Percentiles rank a stretch among this genome's conserved stretches.
phyloP scores from a whole-genome alignment of 352 stramenopile genomes.

The Pythium brachiatum region DNA sequence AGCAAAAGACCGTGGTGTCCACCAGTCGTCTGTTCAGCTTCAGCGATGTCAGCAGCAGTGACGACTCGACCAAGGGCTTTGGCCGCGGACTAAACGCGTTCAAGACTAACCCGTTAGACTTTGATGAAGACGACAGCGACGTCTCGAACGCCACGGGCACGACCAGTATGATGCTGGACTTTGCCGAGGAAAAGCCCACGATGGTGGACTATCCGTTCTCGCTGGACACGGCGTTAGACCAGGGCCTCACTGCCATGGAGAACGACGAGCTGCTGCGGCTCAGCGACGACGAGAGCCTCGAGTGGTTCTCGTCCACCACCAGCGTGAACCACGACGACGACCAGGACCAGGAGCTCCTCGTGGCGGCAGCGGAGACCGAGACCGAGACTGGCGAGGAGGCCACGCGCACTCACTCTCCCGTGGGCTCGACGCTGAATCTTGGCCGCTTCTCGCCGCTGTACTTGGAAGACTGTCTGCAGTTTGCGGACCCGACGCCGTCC shows the following conservation, averaged over 20 bases:
- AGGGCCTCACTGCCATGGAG: constrained; percentile 67
- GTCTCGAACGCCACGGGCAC: constrained; percentile 27
- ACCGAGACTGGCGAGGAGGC: background rate
- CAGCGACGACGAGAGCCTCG: constrained; percentile 72
- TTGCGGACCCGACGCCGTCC: constrained; percentile 12
- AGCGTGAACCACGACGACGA: constrained; percentile 27
- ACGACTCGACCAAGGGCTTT: constrained; percentile 29
- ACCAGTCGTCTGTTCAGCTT: constrained; percentile 46
- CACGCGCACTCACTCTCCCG: background rate
- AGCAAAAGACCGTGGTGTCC: constrained; percentile 56
- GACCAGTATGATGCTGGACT: constrained; percentile 68
- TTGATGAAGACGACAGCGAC: constrained; percentile 55
- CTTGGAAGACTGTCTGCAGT: constrained; percentile 21
- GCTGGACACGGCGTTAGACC: constrained; percentile 49
- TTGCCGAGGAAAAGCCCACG: constrained; percentile 62
- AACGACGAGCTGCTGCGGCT: constrained; percentile 79
- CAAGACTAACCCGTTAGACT: constrained; percentile 52
- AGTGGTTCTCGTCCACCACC: constrained; percentile 72
- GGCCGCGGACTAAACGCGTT: constrained; percentile 21
- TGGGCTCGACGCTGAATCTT: constrained; percentile 22
- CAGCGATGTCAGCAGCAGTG: constrained; percentile 32
- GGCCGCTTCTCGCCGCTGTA: constrained; percentile 28
- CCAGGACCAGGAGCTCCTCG: too few species aligned
- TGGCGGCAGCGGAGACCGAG: background rate
- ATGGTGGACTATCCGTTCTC: constrained; percentile 59